phyloP scores from a whole-genome alignment of 202 grass and related monocot species.

The Musa balbisiana region DNA sequence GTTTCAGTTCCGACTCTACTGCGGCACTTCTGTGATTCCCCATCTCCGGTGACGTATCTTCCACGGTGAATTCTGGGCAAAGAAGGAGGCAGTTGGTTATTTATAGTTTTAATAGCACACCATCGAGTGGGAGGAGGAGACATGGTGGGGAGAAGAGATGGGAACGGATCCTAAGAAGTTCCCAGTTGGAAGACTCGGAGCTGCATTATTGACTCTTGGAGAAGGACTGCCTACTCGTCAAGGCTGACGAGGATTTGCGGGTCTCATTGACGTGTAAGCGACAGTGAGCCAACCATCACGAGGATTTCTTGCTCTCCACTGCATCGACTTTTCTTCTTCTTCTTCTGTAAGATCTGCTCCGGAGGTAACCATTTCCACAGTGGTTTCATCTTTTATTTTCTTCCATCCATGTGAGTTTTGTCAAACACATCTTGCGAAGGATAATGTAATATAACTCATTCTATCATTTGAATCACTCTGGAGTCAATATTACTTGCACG shows the following conservation, averaged over 20 bases:
- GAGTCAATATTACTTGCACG: too few relatives aligned
- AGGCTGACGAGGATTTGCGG: background rate
- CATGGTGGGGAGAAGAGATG: too few relatives aligned
- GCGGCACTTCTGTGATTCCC: background rate
- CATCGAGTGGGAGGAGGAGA: too few relatives aligned
- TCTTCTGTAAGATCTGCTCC: too few relatives aligned
- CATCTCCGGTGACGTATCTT: background rate
- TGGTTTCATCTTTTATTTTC: too few relatives aligned
- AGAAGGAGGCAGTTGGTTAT: background rate
- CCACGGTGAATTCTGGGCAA: background rate
- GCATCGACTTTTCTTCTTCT: too few relatives aligned
- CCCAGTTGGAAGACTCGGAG: background rate
- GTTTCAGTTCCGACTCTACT: background rate
- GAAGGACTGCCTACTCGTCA: background rate
- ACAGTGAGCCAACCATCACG: background rate
- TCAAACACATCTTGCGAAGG: too few relatives aligned
- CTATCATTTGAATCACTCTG: too few relatives aligned
- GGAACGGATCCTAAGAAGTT: background rate
- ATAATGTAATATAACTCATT: too few relatives aligned
- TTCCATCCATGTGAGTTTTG: too few relatives aligned
- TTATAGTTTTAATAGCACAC: background rate
- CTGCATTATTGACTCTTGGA: background rate
- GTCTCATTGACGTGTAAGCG: background rate
- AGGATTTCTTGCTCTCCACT: background rate
- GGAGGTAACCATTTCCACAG: too few relatives aligned